Evolutionary conservation across 2,329 filamentous ascomycete species (phyloP).

Genomic region (Magnaporthiopsis poae): DNA sequence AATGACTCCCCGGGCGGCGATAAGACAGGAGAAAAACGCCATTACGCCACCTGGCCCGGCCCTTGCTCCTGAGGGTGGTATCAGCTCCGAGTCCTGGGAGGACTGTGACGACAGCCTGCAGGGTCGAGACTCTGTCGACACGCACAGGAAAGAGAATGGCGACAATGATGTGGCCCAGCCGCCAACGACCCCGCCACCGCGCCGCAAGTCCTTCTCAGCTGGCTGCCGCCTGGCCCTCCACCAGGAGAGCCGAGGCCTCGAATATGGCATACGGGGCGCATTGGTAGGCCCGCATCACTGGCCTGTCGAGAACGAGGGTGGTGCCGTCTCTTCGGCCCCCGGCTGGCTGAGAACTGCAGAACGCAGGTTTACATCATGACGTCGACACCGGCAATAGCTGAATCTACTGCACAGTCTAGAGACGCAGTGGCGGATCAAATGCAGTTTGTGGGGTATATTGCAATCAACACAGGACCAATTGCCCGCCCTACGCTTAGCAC

Average conservation of each 20-base stretch:
- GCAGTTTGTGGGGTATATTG: too few species aligned
- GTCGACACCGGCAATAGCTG: too few species aligned
- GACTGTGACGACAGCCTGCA: slow-evolving; percentile 10
- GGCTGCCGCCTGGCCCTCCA: slow-evolving; percentile 22
- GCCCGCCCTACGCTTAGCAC: background rate
- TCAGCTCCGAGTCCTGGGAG: slow-evolving; percentile 14
- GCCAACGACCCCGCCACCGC: slow-evolving; percentile 4
- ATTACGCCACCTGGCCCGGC: too few species aligned
- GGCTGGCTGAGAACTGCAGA: too few species aligned
- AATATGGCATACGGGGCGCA: slow-evolving; percentile 21
- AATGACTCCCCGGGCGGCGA: background rate
- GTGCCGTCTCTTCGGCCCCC: background rate
- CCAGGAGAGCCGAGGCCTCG: slow-evolving; percentile 17
- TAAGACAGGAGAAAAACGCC: too few species aligned
- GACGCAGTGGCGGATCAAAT: too few species aligned
- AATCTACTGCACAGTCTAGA: too few species aligned
- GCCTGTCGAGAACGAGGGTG: slow-evolving; percentile 11
- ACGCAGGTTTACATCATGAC: too few species aligned
- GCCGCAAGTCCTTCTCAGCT: slow-evolving; percentile 16
- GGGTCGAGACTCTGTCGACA: slow-evolving; percentile 11
- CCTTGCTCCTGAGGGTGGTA: background rate
- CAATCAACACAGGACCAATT: too few species aligned
- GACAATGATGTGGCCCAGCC: slow-evolving; percentile 7
- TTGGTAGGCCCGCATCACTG: slow-evolving; percentile 18
- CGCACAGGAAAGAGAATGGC: slow-evolving; percentile 4